Base-by-base conservation (phyloP, 2,329 filamentous ascomycete genomes). In the Diaporthe citri region DNA sequence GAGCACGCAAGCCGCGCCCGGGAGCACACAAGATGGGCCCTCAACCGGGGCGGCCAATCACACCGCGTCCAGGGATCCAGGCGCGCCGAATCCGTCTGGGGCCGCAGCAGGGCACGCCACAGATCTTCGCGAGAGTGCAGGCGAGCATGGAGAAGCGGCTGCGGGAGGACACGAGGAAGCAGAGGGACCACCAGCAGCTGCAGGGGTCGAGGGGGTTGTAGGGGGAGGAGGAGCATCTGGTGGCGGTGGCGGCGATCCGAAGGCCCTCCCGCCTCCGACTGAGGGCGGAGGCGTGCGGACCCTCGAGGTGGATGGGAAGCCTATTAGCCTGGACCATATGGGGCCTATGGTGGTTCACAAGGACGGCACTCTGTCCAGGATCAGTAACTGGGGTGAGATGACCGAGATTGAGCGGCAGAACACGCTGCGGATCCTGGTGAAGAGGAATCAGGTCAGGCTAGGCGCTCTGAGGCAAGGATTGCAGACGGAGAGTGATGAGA, bases 301-400 rank as follows among this genome's bases (percentile, higher is more conserved):
- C 46, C 72, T 84, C 4, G 75, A 81, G 64, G 82, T 85, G 34
- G 82, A 82, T 78, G 85, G 84, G 67, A 81, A 81, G 72, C 81
- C 83, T 20, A 87, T 93, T 57, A 90, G 88, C 67, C 88, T 95
- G 12, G 92, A 94, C 80, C 88, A 90, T 76, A 85, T 95, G 34
- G 93, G 94, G 0, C 94, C 94, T 2, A 86, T 95, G 79, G 93
- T 96, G 1, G 91, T 95, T 72, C 93, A 95, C 82, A 85, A 87
- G 76, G 92, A 96, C 82, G 94, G 94, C 28, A 92, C 92, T 12
- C 82, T 95, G 78, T 91, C 91, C 74, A 88, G 93, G 46, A 93
- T 96, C 79, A 84, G 88, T 48, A 95, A 96, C 82, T 96, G 93
- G 93, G 86, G 85, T 12, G 85, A 91, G 77, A 95, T 95, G 93